Conservation (phyloP, 2,329 filamentous ascomycete species). For the Trichoderma oligosporum region DNA sequence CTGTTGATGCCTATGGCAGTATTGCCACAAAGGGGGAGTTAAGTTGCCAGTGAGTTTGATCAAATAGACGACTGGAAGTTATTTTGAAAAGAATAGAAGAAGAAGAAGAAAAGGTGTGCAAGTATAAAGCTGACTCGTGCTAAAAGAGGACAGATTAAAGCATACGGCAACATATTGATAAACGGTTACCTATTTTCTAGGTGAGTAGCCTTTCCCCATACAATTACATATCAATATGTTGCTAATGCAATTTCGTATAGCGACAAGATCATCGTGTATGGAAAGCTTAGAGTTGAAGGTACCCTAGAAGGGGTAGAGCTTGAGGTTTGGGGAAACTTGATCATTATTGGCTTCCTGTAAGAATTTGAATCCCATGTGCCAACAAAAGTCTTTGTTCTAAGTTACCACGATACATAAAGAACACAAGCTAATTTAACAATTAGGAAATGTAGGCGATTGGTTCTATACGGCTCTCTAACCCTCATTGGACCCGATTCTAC, state of each 20-base stretch:
- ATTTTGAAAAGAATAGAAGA: slow-evolving; percentile 31
- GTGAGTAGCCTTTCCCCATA: slow-evolving; percentile 28
- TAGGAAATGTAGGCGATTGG: slow-evolving; percentile 41
- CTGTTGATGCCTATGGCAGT: slow-evolving; percentile 45
- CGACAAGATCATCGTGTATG: slow-evolving; percentile 46
- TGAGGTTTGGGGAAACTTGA: slow-evolving; percentile 47
- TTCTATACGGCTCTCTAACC: slow-evolving; percentile 45
- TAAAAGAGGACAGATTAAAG: slow-evolving; percentile 42
- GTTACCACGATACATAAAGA: no score
- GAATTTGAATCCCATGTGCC: slow-evolving; percentile 20
- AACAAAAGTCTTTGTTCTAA: not conserved
- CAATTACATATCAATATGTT: not conserved
- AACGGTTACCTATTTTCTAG: slow-evolving; percentile 38
- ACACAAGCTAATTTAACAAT: slow-evolving; percentile 8
- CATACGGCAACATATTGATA: slow-evolving; percentile 45
- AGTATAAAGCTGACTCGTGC: not conserved
- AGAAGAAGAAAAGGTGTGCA: slow-evolving; percentile 21
- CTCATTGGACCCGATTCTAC: slow-evolving; percentile 44
- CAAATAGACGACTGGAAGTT: no score
- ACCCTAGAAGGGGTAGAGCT: slow-evolving; percentile 41
- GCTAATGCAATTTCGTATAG: slow-evolving; percentile 25
- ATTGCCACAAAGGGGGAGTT: slow-evolving; percentile 42
- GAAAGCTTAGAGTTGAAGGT: slow-evolving; percentile 44
- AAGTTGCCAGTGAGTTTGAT: slow-evolving; percentile 40
- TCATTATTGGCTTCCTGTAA: slow-evolving; percentile 44